Evolutionary conservation across 1,139 yeast genomes (phyloP), one percentile per base, ranked within the genome.

Genomic region (Scheffersomyces stambukii): DNA sequence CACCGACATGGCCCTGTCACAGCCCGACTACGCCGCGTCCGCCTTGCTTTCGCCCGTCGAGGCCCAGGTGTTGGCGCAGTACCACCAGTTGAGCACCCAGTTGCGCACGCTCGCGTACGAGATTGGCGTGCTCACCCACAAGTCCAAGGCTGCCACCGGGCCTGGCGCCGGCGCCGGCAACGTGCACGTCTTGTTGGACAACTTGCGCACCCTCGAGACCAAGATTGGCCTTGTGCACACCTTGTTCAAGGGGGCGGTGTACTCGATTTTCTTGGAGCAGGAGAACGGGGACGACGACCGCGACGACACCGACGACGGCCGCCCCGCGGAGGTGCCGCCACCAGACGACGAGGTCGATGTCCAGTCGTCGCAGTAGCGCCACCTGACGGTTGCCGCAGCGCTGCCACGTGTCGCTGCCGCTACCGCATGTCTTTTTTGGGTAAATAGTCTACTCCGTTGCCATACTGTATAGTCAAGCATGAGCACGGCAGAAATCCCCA

Each of bases 221-320:
- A 76, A 77, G 39, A 60, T 80, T n/a, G 78, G 80, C 1, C 54
- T 79, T 34, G 76, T 80, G 4, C 76, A 81, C 31, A 80, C 85
- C 0, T 53, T 77, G 24, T 75, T 80, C 57, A 77, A 78, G 41
- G 79, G 82, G 6, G 81, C 86, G 10, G 85, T 80, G 2, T 80
- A 79, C 47, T 72, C 79, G 5, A 50, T 71, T 39, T 73, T 66
- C 39, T 21, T 24, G 17, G 33, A 27, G 4, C 33, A 32, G 18
- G 44, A 45, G 12, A 33, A 23, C 9, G 30, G 25, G 11, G 36
- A 20, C 7, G 44, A 41, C 23, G 44, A 37, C 18, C 32, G 34
- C 21, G 21, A 21, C n/a, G 27, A 32, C 8, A 42, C 34, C 2
- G 44, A 38, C 24, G 28, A 34, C 15, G 39, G 37, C n/a, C n/a